phyloP scores from a whole-genome alignment of 306 rosid genomes.

The Quercus robur region DNA sequence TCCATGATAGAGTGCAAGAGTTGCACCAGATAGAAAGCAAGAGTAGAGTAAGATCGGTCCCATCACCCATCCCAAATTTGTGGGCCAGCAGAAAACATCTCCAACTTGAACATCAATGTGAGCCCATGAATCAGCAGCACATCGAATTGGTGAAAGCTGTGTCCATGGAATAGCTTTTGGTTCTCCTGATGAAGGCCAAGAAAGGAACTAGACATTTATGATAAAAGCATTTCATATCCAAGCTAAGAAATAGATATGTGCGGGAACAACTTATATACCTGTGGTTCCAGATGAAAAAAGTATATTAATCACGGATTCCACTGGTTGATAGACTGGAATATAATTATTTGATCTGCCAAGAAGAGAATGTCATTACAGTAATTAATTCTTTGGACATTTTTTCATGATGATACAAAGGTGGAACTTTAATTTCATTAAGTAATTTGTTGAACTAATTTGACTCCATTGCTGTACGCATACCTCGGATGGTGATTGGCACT shows the following conservation, averaged over 20 bases:
- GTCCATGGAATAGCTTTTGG: slow-evolving; percentile 99
- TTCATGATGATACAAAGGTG: neutral
- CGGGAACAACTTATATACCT: slow-evolving; percentile 41
- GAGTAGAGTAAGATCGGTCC: slow-evolving; percentile 71
- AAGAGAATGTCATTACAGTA: no score
- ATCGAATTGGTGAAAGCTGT: slow-evolving; percentile 78
- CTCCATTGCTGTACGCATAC: slow-evolving; percentile 1
- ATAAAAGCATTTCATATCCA: neutral
- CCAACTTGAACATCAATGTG: slow-evolving; percentile 50
- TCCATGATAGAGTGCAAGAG: slow-evolving; percentile 94
- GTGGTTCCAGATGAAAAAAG: slow-evolving; percentile 98
- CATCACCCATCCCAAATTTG: slow-evolving; percentile 94
- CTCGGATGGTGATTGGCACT: no score
- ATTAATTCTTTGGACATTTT: neutral
- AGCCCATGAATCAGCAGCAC: slow-evolving; percentile 82
- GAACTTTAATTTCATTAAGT: neutral
- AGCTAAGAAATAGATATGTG: neutral
- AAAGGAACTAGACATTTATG: slow-evolving; percentile 16
- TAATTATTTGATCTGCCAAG: slow-evolving; percentile 6
- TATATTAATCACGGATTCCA: slow-evolving; percentile 66
- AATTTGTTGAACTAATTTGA: neutral
- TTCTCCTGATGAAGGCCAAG: slow-evolving; percentile 52
- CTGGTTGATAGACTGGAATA: slow-evolving; percentile 55
- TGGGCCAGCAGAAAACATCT: slow-evolving; percentile 82
- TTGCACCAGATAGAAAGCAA: slow-evolving; percentile 69